Conservation (phyloP, 495 filamentous ascomycete genomes). For the Astrocystis sublimbata region DNA sequence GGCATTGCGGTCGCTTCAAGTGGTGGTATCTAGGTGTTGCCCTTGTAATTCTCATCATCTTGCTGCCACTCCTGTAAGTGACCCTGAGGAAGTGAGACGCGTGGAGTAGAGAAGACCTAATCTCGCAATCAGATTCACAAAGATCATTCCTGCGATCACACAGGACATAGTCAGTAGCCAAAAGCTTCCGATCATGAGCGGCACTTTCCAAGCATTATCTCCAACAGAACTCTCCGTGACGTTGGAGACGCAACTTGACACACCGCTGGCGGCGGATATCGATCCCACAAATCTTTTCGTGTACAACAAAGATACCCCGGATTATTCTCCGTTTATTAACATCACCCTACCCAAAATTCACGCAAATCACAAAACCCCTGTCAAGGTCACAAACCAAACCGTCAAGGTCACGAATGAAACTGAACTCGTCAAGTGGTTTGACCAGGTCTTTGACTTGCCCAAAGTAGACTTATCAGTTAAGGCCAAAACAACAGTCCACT, state of each 20-base stretch:
- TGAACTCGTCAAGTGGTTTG: constrained; percentile 40
- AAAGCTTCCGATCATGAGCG: constrained; percentile 39
- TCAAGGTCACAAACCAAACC: constrained; percentile 37
- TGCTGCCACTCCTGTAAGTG: constrained; percentile 47
- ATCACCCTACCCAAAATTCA: constrained; percentile 37
- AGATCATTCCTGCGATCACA: constrained; percentile 44
- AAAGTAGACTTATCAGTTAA: constrained; percentile 39
- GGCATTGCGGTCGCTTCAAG: constrained; percentile 45
- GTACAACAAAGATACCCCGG: constrained; percentile 39
- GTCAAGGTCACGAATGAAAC: constrained; percentile 41
- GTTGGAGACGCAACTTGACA: constrained; percentile 37
- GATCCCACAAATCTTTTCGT: constrained; percentile 39
- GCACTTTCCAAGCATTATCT: constrained; percentile 38
- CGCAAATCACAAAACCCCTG: constrained; percentile 38
- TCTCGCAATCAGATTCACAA: constrained; percentile 28
- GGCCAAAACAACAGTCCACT: constrained; percentile 35
- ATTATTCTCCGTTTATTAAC: constrained; percentile 36
- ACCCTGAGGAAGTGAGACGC: neutral
- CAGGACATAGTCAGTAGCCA: constrained; percentile 46
- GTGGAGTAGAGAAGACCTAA: neutral
- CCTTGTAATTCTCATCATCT: constrained; percentile 44
- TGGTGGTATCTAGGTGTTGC: constrained; percentile 42
- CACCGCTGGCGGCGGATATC: constrained; percentile 39
- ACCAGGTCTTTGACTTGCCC: constrained; percentile 41
- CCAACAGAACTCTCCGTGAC: constrained; percentile 39